Evolutionary conservation across 805 yeast genomes (phyloP).

Genomic region (Saturnispora galanensis): DNA sequence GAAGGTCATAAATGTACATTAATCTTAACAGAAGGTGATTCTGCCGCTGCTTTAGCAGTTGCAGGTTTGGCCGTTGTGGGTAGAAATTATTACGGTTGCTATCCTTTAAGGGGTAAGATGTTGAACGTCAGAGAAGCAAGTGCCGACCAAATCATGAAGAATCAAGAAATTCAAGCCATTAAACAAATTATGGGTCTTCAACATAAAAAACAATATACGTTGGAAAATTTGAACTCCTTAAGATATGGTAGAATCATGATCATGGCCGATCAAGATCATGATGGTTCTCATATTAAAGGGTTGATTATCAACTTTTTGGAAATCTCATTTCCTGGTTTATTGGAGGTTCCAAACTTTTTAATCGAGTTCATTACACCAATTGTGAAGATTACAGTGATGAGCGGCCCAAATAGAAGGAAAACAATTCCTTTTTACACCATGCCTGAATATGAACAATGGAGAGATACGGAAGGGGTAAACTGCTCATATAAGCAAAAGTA

Average conservation of each 20-base stretch:
- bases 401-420: constrained; percentile 43
- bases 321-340: constrained; percentile 86
- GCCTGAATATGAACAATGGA: constrained; percentile 95
- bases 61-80: constrained; percentile 94
- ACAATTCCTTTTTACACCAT: constrained; percentile 76
- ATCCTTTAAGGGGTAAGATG: constrained; percentile 90
- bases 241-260: constrained; percentile 97
- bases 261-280: constrained; percentile 99
- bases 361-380: constrained; percentile 95
- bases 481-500: constrained; percentile 88
- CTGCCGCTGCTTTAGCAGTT: constrained; percentile 86
- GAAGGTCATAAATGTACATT: constrained; percentile 90
- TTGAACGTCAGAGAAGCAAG: constrained; percentile 94
- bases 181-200: constrained; percentile 93
- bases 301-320: constrained; percentile 87
- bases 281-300: constrained; percentile 97
- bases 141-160: constrained; percentile 88
- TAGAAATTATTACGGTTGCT: constrained; percentile 89
- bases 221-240: constrained; percentile 54
- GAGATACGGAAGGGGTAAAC: constrained; percentile 65
- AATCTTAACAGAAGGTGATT: constrained; percentile 93
- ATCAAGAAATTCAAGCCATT: constrained; percentile 89
- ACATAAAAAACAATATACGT: constrained; percentile 69
- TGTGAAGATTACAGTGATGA: constrained; percentile 73
- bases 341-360: constrained; percentile 84